phyloP scores from a whole-genome alignment of 108 stramenopile species.

The Cyclotella cryptica region DNA sequence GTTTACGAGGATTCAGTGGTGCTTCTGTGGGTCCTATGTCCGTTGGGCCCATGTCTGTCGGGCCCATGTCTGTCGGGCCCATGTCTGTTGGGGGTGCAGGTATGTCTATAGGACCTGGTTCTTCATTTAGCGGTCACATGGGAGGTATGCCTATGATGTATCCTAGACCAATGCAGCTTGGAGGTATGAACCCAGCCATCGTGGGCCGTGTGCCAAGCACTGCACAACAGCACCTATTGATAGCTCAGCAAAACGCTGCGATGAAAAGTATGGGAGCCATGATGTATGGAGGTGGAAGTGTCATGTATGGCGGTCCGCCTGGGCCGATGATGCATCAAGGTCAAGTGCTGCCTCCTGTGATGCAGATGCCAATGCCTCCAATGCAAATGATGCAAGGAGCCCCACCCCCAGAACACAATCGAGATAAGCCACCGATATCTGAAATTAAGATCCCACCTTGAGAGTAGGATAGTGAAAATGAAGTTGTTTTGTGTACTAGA shows the following conservation, averaged over 20 bases:
- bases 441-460: constrained; percentile 11
- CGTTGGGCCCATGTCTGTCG: constrained; percentile 2
- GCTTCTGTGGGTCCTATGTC: constrained; percentile 1
- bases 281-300: constrained; percentile 27
- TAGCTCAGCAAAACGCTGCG: constrained; percentile 41
- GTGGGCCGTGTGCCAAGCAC: not conserved
- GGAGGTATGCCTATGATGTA: constrained; percentile 24
- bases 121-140: not conserved
- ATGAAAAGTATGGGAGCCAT: constrained; percentile 28
- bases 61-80: not conserved
- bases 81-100: not conserved
- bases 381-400: not conserved
- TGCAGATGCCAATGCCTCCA: constrained; percentile 11
- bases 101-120: constrained; percentile 15
- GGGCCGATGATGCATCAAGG: constrained; percentile 11
- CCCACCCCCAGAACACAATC: not conserved
- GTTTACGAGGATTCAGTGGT: not conserved
- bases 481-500: no score
- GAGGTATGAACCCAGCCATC: constrained; percentile 37
- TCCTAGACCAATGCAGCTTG: constrained; percentile 10
- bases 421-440: constrained; percentile 1
- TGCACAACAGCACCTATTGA: constrained; percentile 24
- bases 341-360: constrained; percentile 2
- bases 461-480: not conserved
- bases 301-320: constrained; percentile 33